A percentile compares a stretch with the other conserved stretches of the same genome.
Evolutionary conservation across 805 yeast species (phyloP).

Genomic region (Candida methanosorbosa): DNA sequence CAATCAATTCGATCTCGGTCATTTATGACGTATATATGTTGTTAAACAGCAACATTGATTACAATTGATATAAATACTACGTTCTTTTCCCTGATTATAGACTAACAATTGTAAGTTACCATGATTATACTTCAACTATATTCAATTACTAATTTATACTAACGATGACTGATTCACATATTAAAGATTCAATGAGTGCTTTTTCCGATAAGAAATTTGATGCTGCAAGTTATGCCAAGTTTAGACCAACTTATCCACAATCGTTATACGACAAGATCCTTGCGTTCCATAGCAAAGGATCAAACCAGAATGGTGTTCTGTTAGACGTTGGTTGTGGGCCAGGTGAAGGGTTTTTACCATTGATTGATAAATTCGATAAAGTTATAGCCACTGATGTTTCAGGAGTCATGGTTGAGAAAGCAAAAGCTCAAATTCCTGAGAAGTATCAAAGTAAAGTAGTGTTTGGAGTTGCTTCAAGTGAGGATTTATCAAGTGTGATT

Average conservation of each 20-base stretch:
- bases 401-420: conserved; percentile 34
- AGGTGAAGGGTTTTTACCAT: conserved; percentile 40
- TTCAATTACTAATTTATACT: too few species aligned
- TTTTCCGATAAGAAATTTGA: conserved; percentile 46
- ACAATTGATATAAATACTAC: too few species aligned
- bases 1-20: too few species aligned
- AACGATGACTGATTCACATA: too few species aligned
- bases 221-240: conserved; percentile 42
- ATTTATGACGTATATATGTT: too few species aligned
- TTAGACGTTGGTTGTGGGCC: conserved; percentile 54
- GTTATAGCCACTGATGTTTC: conserved; percentile 40
- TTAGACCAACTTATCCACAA: conserved; percentile 59
- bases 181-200: conserved; percentile 68
- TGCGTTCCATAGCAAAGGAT: conserved; percentile 8
- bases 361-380: conserved; percentile 27
- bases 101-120: too few species aligned
- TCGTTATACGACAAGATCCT: conserved; percentile 26
- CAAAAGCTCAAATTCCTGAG: conserved; percentile 3
- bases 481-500: conserved; percentile 2
- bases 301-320: conserved; percentile 28
- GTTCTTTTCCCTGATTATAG: too few species aligned
- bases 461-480: background rate
- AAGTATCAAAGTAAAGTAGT: background rate
- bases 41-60: too few species aligned
- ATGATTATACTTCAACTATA: too few species aligned